Conservation (phyloP, 208 protist genomes). For the Leishmania martiniquensis region DNA sequence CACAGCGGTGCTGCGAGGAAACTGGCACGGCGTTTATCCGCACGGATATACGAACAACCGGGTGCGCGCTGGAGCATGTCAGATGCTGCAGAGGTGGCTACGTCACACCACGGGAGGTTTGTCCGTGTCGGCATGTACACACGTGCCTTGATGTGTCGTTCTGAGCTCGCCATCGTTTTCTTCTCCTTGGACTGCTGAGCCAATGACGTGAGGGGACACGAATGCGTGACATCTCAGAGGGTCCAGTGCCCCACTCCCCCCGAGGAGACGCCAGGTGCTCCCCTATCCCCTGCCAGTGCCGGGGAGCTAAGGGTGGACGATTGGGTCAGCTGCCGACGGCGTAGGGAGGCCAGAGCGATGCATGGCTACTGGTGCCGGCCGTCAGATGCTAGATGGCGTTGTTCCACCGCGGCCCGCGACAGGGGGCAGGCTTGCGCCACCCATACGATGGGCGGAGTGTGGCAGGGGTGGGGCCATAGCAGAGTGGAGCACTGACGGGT, state of each 20-base stretch:
- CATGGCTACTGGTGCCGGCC: not conserved
- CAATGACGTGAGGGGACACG: not conserved
- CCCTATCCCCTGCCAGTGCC: not conserved
- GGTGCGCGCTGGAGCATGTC: not conserved
- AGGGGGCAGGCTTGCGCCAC: not conserved
- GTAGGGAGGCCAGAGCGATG: not conserved
- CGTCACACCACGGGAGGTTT: too few species aligned
- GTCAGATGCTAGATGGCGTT: not conserved
- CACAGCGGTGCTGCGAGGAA: slow-evolving; percentile 18
- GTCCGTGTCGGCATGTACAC: not conserved
- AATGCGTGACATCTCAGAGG: not conserved
- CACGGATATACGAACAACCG: not conserved
- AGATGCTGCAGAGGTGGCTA: not conserved
- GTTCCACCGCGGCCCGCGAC: not conserved
- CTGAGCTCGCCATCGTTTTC: not conserved
- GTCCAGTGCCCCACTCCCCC: not conserved
- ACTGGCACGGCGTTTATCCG: not conserved
- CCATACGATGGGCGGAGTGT: not conserved
- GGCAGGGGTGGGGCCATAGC: not conserved
- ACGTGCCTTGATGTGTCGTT: not conserved
- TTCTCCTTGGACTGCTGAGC: not conserved
- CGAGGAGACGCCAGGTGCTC: not conserved
- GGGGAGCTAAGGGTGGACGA: not conserved
- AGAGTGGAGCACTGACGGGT: not conserved
- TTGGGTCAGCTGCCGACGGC: not conserved